Percentiles rank a stretch among this genome's conserved stretches.
Conservation (phyloP, 2,329 filamentous ascomycete genomes). For the Fusarium nematophilum region DNA sequence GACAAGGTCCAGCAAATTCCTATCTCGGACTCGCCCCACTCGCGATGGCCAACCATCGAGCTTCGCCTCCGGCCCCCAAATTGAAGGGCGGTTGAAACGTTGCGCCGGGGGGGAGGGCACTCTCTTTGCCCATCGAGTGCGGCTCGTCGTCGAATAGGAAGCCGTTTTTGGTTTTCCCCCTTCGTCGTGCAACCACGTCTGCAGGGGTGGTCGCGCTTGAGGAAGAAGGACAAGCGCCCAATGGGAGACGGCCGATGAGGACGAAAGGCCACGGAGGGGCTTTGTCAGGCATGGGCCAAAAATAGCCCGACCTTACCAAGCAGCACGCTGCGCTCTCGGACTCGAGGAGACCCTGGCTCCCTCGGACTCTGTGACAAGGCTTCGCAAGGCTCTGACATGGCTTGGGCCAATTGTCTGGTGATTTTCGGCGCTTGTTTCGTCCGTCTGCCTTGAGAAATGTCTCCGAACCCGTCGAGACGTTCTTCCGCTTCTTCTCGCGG, state of each 20-base stretch:
- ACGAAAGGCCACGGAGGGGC: neutral
- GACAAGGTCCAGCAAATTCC: too few species aligned
- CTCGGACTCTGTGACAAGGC: slow-evolving; percentile 14
- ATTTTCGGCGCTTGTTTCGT: slow-evolving; percentile 34
- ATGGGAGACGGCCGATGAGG: too few species aligned
- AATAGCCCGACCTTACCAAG: slow-evolving; percentile 13
- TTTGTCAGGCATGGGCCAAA: slow-evolving; percentile 12
- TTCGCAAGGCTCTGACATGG: neutral
- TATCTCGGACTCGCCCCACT: too few species aligned
- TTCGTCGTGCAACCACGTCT: slow-evolving; percentile 7
- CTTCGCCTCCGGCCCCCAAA: slow-evolving; percentile 7
- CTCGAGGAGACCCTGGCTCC: too few species aligned
- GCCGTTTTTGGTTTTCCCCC: slow-evolving; percentile 9
- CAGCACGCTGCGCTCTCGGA: too few species aligned
- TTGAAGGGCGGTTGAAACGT: slow-evolving; percentile 25
- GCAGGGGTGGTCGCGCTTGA: slow-evolving; percentile 29
- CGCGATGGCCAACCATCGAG: slow-evolving; percentile 6
- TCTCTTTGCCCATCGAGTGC: slow-evolving; percentile 21
- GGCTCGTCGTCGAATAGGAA: slow-evolving; percentile 28
- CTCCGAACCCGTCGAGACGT: too few species aligned
- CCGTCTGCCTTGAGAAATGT: neutral
- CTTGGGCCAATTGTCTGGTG: neutral
- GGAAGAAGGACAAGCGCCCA: slow-evolving; percentile 18
- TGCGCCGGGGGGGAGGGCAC: slow-evolving; percentile 17
- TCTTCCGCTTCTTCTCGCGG: too few species aligned